Percentiles rank a stretch among this genome's conserved stretches.
Evolutionary conservation across 2,329 filamentous ascomycete species (phyloP).

Genomic region (Calonectria pseudoreteaudii): DNA sequence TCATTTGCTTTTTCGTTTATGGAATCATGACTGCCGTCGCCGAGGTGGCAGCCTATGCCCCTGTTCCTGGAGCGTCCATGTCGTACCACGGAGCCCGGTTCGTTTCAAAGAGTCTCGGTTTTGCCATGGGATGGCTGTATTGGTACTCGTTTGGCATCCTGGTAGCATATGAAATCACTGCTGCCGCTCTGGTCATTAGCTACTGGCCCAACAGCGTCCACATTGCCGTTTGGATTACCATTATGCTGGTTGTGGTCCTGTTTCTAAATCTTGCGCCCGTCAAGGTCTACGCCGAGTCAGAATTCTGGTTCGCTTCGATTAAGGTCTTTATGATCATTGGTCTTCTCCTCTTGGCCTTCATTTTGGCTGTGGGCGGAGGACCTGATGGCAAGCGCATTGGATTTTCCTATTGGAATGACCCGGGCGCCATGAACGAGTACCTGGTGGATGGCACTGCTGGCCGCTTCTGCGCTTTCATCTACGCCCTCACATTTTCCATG

Average conservation of each 20-base stretch:
- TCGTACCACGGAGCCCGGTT: slow-evolving; percentile 13
- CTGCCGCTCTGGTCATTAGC: slow-evolving; percentile 14
- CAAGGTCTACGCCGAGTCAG: slow-evolving; percentile 12
- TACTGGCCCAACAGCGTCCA: slow-evolving; percentile 18
- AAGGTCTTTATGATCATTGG: slow-evolving; percentile 26
- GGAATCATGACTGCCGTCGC: slow-evolving; percentile 18
- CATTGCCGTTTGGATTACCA: slow-evolving; percentile 19
- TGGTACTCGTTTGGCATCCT: slow-evolving; percentile 26
- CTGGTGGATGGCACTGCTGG: slow-evolving; percentile 71
- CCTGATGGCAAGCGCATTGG: slow-evolving; percentile 75
- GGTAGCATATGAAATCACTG: slow-evolving; percentile 20
- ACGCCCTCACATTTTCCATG: slow-evolving; percentile 71
- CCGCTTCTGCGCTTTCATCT: slow-evolving; percentile 75
- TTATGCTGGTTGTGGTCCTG: slow-evolving; percentile 15
- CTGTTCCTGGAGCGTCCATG: slow-evolving; percentile 19
- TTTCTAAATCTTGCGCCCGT: slow-evolving; percentile 14
- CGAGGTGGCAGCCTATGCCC: slow-evolving; percentile 21
- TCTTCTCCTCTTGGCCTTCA: slow-evolving; percentile 14
- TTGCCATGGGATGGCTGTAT: slow-evolving; percentile 27
- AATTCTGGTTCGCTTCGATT: slow-evolving; percentile 26
- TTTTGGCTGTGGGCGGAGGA: slow-evolving; percentile 68
- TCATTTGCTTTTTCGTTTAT: slow-evolving; percentile 24
- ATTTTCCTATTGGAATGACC: slow-evolving; percentile 71
- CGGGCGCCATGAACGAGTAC: slow-evolving; percentile 74
- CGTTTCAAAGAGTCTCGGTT: slow-evolving; percentile 17